Base-by-base conservation (phyloP, 2,329 filamentous ascomycete species). In the Capronia epimyces region DNA sequence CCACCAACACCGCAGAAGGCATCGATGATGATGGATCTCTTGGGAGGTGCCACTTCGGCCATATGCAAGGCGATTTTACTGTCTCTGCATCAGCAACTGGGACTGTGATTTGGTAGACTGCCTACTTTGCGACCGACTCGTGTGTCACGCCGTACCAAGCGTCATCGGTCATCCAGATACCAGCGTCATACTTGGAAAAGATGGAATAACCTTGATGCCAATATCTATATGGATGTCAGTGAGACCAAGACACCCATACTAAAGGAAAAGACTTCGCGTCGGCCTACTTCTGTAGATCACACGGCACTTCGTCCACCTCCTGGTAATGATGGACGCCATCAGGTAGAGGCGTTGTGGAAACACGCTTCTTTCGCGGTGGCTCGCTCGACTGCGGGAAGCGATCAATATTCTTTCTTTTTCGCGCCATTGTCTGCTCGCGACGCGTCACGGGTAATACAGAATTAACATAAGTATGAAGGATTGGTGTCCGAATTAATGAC, bases 91-190 rank as follows among this genome's bases (percentile, higher is more conserved):
- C 16, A 65, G 60, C 46, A 15, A 46, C 25, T 15, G 32, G 53
- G 24, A 8, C 34, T 20, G 13, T 16, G 47, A 20, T 40, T 27
- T 43, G 15, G 29, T 8, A 22, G 9, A 27, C 20, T 25, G 71
- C 76, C 63, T 74, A 93, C 87, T 78, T 82, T 53, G 93, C 93
- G 22, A 98, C 81, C 3, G 87, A 86, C 67, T 98, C 91, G 12
- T 93, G 90, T 0, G 94, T 98, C 6, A 97, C 90, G 49, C 90
- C 93, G 67, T 93, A 98, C 93, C 93, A 98, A 47, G 89, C 86
- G 70, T 91, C 85, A 66, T 95, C 84, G 0, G 94, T 98, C 76
- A 98, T 82, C 75, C 83, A 85, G 59, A 98, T 79, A 49, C 89
- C 91, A 52, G 90, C 79, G 66, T 96, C 85, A 66, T 96, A 98